A percentile compares a stretch with the other conserved stretches of the same genome.
phyloP scores from a whole-genome alignment of 768 basidiomycete genomes.

The Austroboletus eburneus region DNA sequence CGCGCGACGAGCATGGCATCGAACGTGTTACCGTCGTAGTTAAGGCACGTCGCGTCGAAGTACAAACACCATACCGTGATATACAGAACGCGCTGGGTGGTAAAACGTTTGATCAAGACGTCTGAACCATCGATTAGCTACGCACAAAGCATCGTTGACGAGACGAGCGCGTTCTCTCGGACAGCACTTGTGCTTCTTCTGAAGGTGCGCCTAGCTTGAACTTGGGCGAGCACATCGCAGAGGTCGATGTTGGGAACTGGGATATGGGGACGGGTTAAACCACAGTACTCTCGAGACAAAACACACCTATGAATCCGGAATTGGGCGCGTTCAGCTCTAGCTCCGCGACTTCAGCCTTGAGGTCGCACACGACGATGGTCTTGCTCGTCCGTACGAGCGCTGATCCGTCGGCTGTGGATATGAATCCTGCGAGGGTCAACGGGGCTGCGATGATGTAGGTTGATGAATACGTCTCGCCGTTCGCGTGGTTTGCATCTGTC shows the following conservation, averaged over 20 bases:
- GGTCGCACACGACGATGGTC: conserved; percentile 93
- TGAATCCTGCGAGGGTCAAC: conserved; percentile 57
- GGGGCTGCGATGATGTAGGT: conserved; percentile 35
- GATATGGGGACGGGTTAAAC: too few relatives aligned
- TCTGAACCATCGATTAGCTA: neutral
- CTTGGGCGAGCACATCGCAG: conserved; percentile 86
- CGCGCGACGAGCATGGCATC: conserved; percentile 84
- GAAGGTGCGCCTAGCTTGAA: conserved; percentile 95
- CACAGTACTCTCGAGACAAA: neutral
- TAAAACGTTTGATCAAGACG: conserved; percentile 58
- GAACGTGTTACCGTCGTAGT: conserved; percentile 94
- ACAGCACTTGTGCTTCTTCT: conserved; percentile 91
- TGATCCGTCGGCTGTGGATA: conserved; percentile 92
- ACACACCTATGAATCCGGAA: conserved; percentile 77
- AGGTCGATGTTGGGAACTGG: conserved; percentile 94
- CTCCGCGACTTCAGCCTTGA: conserved; percentile 93
- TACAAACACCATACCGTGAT: conserved; percentile 90
- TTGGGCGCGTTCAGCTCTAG: conserved; percentile 74
- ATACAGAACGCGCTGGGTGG: conserved; percentile 73
- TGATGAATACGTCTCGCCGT: conserved; percentile 75
- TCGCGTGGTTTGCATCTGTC: conserved; percentile 54
- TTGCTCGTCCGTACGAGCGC: conserved; percentile 87
- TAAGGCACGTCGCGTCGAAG: conserved; percentile 91
- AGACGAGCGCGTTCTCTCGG: conserved; percentile 67
- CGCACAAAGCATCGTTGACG: neutral